phyloP scores from a whole-genome alignment of 192 early-diverging fungal genomes.

The Entomortierella chlamydospora region DNA sequence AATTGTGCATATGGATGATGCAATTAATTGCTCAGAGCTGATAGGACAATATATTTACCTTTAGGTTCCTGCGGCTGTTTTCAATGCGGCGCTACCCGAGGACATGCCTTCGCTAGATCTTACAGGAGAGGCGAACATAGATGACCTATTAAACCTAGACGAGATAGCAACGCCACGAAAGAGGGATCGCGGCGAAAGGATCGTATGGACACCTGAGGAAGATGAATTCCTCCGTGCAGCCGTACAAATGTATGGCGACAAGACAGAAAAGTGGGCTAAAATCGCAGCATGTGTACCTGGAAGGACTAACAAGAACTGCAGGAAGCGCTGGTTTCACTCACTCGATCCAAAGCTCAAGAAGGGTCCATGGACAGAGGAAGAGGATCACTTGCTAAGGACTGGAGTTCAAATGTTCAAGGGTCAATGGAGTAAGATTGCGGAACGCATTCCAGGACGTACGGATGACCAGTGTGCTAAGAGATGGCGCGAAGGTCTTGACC shows the following conservation, averaged over 20 bases:
- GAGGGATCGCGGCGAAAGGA: slow-evolving; percentile 41
- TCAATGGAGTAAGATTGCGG: slow-evolving; percentile 87
- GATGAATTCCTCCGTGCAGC: slow-evolving; percentile 78
- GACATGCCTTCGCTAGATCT: slow-evolving; percentile 30
- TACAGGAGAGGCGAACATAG: slow-evolving; percentile 29
- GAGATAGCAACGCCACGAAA: slow-evolving; percentile 29
- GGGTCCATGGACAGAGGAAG: slow-evolving; percentile 85
- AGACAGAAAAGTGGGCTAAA: slow-evolving; percentile 82
- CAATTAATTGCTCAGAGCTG: background rate
- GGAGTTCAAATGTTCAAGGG: slow-evolving; percentile 77
- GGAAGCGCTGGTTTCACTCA: slow-evolving; percentile 86
- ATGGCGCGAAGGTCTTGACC: slow-evolving; percentile 90
- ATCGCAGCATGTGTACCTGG: slow-evolving; percentile 82
- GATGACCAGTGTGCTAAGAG: slow-evolving; percentile 93
- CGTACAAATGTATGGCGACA: slow-evolving; percentile 78
- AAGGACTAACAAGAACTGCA: slow-evolving; percentile 84
- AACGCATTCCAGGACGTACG: slow-evolving; percentile 81
- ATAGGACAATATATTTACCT: background rate
- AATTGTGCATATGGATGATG: background rate
- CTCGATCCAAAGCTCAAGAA: slow-evolving; percentile 80
- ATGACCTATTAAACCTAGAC: slow-evolving; percentile 27
- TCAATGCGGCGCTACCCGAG: slow-evolving; percentile 19
- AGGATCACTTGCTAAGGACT: slow-evolving; percentile 77
- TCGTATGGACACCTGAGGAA: slow-evolving; percentile 84
- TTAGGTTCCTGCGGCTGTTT: slow-evolving; percentile 29